A percentile compares a stretch with the other conserved stretches of the same genome.
phyloP scores from a whole-genome alignment of 352 stramenopile genomes.

The Phytophthora crassamura region DNA sequence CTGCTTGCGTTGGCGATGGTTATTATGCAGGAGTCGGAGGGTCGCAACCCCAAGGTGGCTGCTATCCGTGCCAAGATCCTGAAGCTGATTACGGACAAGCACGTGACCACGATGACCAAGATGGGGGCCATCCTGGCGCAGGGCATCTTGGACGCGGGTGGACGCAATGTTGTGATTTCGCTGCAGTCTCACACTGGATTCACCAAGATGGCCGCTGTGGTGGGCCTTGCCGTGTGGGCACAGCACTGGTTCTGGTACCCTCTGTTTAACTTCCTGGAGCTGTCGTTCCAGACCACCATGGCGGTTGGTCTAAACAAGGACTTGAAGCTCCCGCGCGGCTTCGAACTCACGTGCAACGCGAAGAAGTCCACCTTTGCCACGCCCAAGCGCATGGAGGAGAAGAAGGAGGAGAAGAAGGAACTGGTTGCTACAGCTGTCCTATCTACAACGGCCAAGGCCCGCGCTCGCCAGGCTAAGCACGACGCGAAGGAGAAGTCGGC shows the following conservation, averaged over 20 bases:
- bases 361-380: constrained; percentile 98
- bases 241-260: constrained; percentile 99
- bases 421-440: constrained; percentile 97
- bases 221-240: constrained; percentile 96
- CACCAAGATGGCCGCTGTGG: constrained; percentile 97
- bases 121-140: constrained; percentile 98
- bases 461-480: constrained; percentile 93
- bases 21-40: constrained; percentile 97
- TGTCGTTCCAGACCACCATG: constrained; percentile 97
- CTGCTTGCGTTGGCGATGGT: constrained; percentile 98
- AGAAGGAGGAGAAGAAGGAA: constrained; percentile 99
- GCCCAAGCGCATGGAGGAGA: constrained; percentile 97
- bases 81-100: constrained; percentile 96
- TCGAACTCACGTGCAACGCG: constrained; percentile 93
- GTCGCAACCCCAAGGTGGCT: constrained; percentile 83
- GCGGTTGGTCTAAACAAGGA: constrained; percentile 98
- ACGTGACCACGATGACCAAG: constrained; percentile 99
- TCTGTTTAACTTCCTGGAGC: constrained; percentile 98
- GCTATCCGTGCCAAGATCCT: constrained; percentile 87
- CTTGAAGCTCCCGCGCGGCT: constrained; percentile 97
- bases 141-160: constrained; percentile 98
- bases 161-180: constrained; percentile 96
- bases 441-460: constrained; percentile 97
- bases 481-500: constrained; percentile 85
- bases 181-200: constrained; percentile 97